phyloP scores from a whole-genome alignment of 768 basidiomycete species.

The Russula olivacea region DNA sequence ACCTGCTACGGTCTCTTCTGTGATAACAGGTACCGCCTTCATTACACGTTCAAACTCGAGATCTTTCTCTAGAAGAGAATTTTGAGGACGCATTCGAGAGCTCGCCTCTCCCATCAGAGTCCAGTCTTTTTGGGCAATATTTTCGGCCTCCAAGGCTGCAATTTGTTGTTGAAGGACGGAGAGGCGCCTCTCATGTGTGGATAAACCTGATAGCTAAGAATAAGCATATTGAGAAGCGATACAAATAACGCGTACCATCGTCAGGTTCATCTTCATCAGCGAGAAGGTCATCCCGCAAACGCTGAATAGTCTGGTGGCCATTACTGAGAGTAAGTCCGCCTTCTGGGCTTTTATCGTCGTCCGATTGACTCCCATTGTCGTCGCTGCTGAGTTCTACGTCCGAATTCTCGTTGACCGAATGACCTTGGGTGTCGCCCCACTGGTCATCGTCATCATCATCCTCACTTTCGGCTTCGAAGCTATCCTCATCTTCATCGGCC shows the following conservation, averaged over 20 bases:
- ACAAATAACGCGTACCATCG: constrained; percentile 19
- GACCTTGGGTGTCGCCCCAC: constrained; percentile 5
- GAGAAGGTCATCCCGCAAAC: constrained; percentile 74
- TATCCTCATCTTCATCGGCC: constrained; percentile 33
- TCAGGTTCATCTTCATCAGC: constrained; percentile 59
- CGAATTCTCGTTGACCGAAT: constrained; percentile 26
- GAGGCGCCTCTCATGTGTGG: constrained; percentile 77
- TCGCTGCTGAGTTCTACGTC: constrained; percentile 23
- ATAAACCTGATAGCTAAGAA: constrained; percentile 44
- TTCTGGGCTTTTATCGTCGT: constrained; percentile 24
- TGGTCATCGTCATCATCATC: constrained; percentile 12
- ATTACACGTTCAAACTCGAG: constrained; percentile 89
- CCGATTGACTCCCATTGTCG: constrained; percentile 15
- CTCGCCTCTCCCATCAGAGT: constrained; percentile 86
- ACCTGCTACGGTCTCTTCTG: constrained; percentile 74
- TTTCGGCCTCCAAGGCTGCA: constrained; percentile 72
- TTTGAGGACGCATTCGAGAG: constrained; percentile 76
- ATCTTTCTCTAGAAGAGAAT: constrained; percentile 89
- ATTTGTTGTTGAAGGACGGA: constrained; percentile 74
- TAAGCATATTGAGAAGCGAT: background rate
- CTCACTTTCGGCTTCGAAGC: constrained; percentile 24
- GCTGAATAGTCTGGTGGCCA: constrained; percentile 49
- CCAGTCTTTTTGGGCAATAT: constrained; percentile 89
- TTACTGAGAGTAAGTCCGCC: constrained; percentile 31
- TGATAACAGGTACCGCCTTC: constrained; percentile 83